Base-by-base conservation (phyloP, 805 yeast genomes). In the Barnettozyma siamensis region DNA sequence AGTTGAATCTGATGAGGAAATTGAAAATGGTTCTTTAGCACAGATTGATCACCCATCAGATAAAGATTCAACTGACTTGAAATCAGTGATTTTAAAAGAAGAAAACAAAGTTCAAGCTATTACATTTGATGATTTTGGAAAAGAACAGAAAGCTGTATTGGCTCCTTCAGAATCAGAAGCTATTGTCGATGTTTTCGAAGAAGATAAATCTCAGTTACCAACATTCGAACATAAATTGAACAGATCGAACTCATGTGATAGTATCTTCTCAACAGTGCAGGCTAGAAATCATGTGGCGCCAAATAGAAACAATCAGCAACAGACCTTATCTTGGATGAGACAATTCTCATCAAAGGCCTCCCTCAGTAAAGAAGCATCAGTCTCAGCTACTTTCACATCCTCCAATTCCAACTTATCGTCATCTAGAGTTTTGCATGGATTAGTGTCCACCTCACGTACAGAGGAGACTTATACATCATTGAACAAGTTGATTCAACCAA, bases 201-300 rank as follows among this genome's bases (percentile, higher is more conserved):
- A 33, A 13, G 37, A 42, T 3, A 41, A 44, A 18, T 42, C 38
- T 24, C 13, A 31, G 8, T 16, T 41, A 1, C 54, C 55, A 13
- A 43, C 49, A 2, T 55, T 51, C 34, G 53, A 49, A 24, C 60
- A 54, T 35, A 50, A 39, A 23, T 46, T 57, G 35, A 54, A 54
- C 42, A 48, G 61, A 46, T 54, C 61, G 11, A 57, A 53, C 35
- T 57, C 61, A 2, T 55, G 57, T 43, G 59, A 57, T 38, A 49
- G 55, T 31, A 51, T 57, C 11, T 57, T 57, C 40, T 53, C 59
- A 8, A 45, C 45, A 4, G 48, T 52, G 45, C 49, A 49, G 2
- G 34, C 55, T 1, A 51, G 54, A 39, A 44, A 49, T 3, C 57
- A 56, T 9, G 31, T 42, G 11, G 37, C 41, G 5, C 57, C 56